These are phyloP conservation scores for Arthrobotrys iridis DNA, from an alignment of 2,329 filamentous ascomycete species.

Conservation along the genomic window DNA sequence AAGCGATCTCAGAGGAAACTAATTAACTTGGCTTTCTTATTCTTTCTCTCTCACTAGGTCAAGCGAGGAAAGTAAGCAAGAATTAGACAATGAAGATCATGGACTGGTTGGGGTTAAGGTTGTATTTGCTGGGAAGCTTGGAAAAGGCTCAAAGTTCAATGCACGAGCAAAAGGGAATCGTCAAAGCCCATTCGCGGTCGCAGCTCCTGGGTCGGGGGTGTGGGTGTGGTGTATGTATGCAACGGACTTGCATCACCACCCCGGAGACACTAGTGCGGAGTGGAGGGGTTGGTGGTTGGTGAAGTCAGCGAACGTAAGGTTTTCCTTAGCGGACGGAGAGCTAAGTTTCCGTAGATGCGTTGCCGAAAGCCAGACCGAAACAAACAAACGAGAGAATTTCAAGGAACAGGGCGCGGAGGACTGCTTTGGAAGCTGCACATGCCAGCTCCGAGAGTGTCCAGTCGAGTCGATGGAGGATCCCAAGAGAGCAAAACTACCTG, in stretches of 20 bases:
- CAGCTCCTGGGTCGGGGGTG: slow-evolving; percentile 10
- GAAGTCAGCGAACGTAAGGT: not conserved
- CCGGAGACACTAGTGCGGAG: slow-evolving; percentile 13
- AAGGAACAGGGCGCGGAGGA: slow-evolving; percentile 44
- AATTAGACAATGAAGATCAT: slow-evolving; percentile 42
- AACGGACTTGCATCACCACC: slow-evolving; percentile 52
- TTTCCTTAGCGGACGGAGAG: not conserved
- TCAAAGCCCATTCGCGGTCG: slow-evolving; percentile 18
- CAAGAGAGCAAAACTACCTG: too few relatives aligned
- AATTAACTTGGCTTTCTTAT: slow-evolving; percentile 41
- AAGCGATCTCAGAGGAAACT: slow-evolving; percentile 31
- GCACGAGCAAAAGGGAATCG: slow-evolving; percentile 1
- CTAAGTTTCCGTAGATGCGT: slow-evolving; percentile 49
- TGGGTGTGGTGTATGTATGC: slow-evolving; percentile 28
- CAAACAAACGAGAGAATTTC: slow-evolving; percentile 3
- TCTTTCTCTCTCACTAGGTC: slow-evolving; percentile 21
- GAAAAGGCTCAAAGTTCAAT: slow-evolving; percentile 38
- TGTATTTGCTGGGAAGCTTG: slow-evolving; percentile 30
- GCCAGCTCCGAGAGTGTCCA: slow-evolving; percentile 29
- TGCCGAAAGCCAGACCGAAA: slow-evolving; percentile 49
- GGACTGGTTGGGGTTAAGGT: slow-evolving; percentile 29
- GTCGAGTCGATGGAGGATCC: slow-evolving; percentile 4
- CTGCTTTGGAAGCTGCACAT: slow-evolving; percentile 38
- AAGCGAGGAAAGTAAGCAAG: slow-evolving; percentile 50
- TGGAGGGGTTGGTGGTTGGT: not conserved